Percentiles rank a stretch among this genome's conserved stretches.
Conservation (phyloP, 495 filamentous ascomycete genomes). For the Podospora australis region DNA sequence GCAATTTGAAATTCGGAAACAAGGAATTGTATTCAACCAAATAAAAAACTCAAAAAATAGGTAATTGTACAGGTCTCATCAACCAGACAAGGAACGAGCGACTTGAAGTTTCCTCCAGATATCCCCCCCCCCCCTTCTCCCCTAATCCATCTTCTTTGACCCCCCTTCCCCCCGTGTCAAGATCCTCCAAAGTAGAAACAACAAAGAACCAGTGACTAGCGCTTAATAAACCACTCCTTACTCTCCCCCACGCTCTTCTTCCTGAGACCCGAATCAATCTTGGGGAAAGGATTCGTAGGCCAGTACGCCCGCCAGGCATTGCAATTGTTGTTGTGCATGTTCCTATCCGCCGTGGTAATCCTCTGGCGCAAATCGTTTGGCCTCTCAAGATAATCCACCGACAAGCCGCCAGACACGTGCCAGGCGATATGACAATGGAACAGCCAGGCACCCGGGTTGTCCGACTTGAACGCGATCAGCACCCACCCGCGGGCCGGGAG, state of each 20-base stretch:
- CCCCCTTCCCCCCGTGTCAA: neutral
- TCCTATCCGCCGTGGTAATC: constrained; percentile 13
- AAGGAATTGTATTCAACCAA: too few relatives aligned
- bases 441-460: constrained; percentile 53
- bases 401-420: constrained; percentile 46
- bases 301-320: constrained; percentile 20
- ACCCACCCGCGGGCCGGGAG: constrained; percentile 39
- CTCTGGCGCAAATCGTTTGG: constrained; percentile 21
- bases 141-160: too few relatives aligned
- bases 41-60: too few relatives aligned
- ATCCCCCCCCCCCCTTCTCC: neutral
- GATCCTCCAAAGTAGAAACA: neutral
- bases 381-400: constrained; percentile 44
- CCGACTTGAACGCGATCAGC: constrained; percentile 48
- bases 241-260: constrained; percentile 11
- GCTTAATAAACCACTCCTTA: constrained; percentile 5
- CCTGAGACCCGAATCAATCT: constrained; percentile 25
- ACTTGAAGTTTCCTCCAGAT: neutral
- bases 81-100: too few relatives aligned
- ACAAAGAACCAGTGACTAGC: neutral
- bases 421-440: constrained; percentile 55
- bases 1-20: too few relatives aligned
- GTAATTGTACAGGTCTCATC: neutral
- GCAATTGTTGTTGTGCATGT: constrained; percentile 21
- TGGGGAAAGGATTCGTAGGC: constrained; percentile 19